A percentile compares a stretch with the other conserved stretches of the same genome.
Evolutionary conservation across 345 rosid genomes (phyloP).

Genomic region (Lenwebbia sp.): DNA sequence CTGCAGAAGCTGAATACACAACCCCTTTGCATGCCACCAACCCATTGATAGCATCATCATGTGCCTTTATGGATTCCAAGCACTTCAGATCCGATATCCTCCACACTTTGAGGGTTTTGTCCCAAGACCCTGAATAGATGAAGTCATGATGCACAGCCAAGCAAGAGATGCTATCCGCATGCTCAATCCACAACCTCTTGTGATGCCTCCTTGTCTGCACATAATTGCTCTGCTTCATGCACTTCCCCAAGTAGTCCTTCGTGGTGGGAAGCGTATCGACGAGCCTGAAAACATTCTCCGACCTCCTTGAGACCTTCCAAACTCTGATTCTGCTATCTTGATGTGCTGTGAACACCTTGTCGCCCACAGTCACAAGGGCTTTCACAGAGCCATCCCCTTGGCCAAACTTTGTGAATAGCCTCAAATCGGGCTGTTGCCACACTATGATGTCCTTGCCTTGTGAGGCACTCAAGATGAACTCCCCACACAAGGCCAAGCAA

Average conservation of each 20-base stretch:
- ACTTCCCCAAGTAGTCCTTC: conserved; percentile 67
- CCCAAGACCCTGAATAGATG: conserved; percentile 91
- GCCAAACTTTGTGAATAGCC: conserved; percentile 79
- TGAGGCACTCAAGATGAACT: conserved; percentile 82
- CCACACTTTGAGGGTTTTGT: conserved; percentile 92
- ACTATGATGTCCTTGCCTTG: conserved; percentile 94
- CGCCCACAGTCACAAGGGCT: conserved; percentile 57
- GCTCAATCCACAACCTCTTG: conserved; percentile 71
- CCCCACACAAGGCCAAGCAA: conserved; percentile 78
- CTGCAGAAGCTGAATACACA: conserved; percentile 85
- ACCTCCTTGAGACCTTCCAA: conserved; percentile 72
- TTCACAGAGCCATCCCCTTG: conserved; percentile 89
- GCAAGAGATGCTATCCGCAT: conserved; percentile 86
- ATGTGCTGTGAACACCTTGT: conserved; percentile 76
- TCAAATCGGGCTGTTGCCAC: conserved; percentile 97
- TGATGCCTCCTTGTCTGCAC: conserved; percentile 61
- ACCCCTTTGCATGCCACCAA: conserved; percentile 50
- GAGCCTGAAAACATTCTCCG: conserved; percentile 59
- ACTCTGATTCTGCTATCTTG: conserved; percentile 87
- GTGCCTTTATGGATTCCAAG: conserved; percentile 78
- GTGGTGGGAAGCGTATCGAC: conserved; percentile 80
- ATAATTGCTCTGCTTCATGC: conserved; percentile 81
- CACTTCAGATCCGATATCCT: conserved; percentile 75
- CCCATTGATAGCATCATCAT: conserved; percentile 79
- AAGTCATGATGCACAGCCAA: conserved; percentile 48